Conservation (phyloP, 140 eudicot genomes). For the Bidens hawaiensis region DNA sequence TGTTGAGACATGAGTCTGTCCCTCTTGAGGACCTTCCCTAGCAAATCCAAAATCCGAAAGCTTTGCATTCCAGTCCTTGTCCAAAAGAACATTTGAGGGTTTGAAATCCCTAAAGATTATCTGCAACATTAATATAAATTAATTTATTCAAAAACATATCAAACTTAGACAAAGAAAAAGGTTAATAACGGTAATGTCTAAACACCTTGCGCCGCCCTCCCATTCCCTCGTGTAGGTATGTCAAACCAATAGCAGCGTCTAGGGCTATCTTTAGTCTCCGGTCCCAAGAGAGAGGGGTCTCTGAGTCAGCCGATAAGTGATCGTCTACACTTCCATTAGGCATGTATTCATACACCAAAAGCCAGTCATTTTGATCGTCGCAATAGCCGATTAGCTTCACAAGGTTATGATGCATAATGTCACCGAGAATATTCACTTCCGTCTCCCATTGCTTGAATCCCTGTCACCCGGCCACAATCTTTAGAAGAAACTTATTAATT, state of each 20-base stretch:
- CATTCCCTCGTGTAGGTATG: constrained; percentile 21
- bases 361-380: constrained; percentile 22
- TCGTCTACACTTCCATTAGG: constrained; percentile 79
- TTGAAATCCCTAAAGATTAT: constrained; percentile 86
- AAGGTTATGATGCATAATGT: constrained; percentile 28
- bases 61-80: constrained; percentile 77
- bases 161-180: not conserved
- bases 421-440: constrained; percentile 81
- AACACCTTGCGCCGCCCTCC: constrained; percentile 54
- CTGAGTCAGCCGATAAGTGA: constrained; percentile 40
- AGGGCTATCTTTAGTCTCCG: constrained; percentile 21
- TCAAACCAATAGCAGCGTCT: constrained; percentile 34
- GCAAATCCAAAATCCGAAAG: constrained; percentile 94
- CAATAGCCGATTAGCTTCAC: constrained; percentile 34
- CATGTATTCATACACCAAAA: constrained; percentile 68
- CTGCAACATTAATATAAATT: constrained; percentile 24
- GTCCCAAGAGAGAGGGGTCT: not conserved
- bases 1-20: constrained; percentile 73
- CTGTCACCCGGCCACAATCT: constrained; percentile 33
- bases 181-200: not conserved
- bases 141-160: not conserved
- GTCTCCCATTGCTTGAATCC: constrained; percentile 86
- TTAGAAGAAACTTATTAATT: too few relatives aligned
- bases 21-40: constrained; percentile 73
- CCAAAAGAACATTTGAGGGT: constrained; percentile 83